Evolutionary conservation across 352 stramenopile genomes (phyloP), one percentile per base, ranked within the genome.

Genomic region (Globisporangium lucens): DNA sequence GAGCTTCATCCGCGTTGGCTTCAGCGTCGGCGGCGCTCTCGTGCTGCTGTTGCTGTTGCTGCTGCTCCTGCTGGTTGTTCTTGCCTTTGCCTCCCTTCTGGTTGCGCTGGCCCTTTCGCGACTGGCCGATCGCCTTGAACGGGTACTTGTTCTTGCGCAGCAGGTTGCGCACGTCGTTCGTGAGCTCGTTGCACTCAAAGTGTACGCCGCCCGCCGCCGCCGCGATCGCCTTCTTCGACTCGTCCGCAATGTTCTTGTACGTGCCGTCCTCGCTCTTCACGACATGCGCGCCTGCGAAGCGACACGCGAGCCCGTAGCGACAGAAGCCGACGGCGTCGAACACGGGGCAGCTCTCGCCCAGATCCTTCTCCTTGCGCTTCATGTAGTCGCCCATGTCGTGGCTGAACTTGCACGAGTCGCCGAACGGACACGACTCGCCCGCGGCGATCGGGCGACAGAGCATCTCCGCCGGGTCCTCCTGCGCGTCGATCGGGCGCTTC

Each of bases 91-190:
- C 63, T 22, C 72, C 69, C 59, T 86, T 82, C 33, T 91, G 82
- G 56, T 80, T 78, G 20, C 64, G 73, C 22, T 89, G 80, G 47
- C 80, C 82, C 63, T 88, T 89, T 76, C 76, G 62, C 43, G 52
- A 70, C 81, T 91, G 81, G 72, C 93, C 59, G 71, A 83, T 82
- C n/a, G 82, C 78, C 60, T 81, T 75, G 72, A 98, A 98, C 52
- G 87, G 75, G 75, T 98, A 98, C 71, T 80, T 89, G 60, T 97
- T 97, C 77, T 98, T 98, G 17, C 96, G 83, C 36, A 98, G 75
- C 56, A 90, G 81, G 51, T 81, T 72, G 36, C 89, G 82, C 55
- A 97, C 80, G 30, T 91, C 80, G 67, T 93, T 87, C 15, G 79
- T 89, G n/a, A 98, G 71, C n/a, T 89, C 74, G 74, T 98, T 98